Conservation (phyloP, 306 rosid species). For the Vigna mungo region DNA sequence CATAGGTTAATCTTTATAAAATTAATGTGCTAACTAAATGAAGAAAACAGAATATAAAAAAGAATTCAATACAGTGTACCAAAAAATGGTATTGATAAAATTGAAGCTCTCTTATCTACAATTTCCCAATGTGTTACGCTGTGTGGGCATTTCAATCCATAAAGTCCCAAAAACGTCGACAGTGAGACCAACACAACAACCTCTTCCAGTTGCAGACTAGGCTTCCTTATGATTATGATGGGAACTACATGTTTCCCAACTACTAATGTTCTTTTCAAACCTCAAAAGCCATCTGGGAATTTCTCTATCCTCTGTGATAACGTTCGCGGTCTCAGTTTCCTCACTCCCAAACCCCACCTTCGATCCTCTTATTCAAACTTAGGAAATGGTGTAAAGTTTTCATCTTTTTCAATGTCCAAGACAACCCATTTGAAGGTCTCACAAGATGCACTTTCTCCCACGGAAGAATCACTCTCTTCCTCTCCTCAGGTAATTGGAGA, state of each 20-base stretch:
- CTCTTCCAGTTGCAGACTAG: conserved; percentile 25
- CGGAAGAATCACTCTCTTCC: conserved; percentile 51
- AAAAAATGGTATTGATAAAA: no score
- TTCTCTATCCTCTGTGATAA: conserved; percentile 40
- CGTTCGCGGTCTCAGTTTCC: conserved; percentile 1
- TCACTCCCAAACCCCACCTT: conserved; percentile 21
- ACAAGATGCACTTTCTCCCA: conserved; percentile 56
- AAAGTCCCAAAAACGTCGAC: neutral
- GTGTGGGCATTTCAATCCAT: conserved; percentile 16
- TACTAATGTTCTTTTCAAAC: conserved; percentile 35
- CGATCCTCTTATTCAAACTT: conserved; percentile 34
- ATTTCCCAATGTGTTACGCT: neutral
- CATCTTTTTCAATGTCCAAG: conserved; percentile 43
- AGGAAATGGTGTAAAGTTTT: conserved; percentile 37
- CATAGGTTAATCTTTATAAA: no score
- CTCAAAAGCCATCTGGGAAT: conserved; percentile 40
- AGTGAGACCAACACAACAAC: conserved; percentile 20
- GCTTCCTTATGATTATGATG: conserved; percentile 44
- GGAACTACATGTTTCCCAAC: conserved; percentile 54
- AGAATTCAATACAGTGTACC: no score
- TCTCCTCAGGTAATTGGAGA: conserved; percentile 52
- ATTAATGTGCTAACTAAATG: no score
- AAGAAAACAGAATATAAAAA: no score
- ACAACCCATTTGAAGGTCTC: conserved; percentile 61
- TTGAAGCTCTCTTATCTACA: neutral